Base-by-base conservation (phyloP, 23 red algal species). In the Porphyridium purpureum region DNA sequence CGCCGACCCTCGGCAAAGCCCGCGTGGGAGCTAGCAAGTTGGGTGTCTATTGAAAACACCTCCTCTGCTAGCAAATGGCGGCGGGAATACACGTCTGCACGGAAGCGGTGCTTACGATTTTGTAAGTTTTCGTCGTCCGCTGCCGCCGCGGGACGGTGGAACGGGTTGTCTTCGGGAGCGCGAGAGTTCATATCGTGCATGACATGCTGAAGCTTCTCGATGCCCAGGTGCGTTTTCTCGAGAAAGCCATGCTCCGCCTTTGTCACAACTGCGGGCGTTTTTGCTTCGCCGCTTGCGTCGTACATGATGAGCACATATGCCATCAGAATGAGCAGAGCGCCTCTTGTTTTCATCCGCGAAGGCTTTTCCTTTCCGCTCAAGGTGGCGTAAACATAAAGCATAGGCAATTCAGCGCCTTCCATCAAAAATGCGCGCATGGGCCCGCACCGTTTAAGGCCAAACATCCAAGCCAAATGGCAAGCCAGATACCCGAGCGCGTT, bases 351-450 rank as follows among this genome's bases (percentile, higher is more conserved):
- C 5, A 61, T 61, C 4, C 74, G 62, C 24, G 68, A 61, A 2
- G 74, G 62, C 30, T 69, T 14, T 55, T 81, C 74, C 22, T 63
- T 50, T 9, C 74, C 29, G 33, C 47, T 14, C 14, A 81, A 38
- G 49, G 69, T 20, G 7, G 74, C 59, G 22, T 44, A 81, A 5
- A 67, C 15, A 24, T 81, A 81, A 2, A 81, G 34, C 5, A 81
- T 53, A 4, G 74, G 74, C 28, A 81, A 46, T 32, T 81, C 74
- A 0, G 74, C 74, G 7, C 74, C 74, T 28, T 81, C 74, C 11
- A 81, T 50, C 27, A 81, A 24, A 24, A 81, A 28, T 17, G 74
- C 54, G 5, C 74, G 52, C 25, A 81, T 44, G 27, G 74, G 74
- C 11, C 74, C 74, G 6, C 61, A 62, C 0, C 35, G 29, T 4